These are phyloP conservation scores for Phyllosticta citribraziliensis DNA, from an alignment of 2,329 filamentous ascomycete genomes.

Conservation along the genomic window DNA sequence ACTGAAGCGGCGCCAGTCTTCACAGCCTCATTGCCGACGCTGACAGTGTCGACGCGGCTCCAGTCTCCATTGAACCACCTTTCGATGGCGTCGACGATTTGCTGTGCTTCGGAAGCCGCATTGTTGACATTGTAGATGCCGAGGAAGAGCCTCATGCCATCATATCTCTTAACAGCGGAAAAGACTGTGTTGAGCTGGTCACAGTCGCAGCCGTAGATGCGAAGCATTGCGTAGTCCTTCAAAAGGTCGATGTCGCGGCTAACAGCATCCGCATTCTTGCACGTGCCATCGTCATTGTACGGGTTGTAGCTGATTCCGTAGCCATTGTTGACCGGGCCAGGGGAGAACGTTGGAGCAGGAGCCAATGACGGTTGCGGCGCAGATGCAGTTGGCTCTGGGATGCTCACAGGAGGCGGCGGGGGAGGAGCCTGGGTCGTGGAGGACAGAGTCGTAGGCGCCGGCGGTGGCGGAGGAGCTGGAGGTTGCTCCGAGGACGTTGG, in stretches of 20 bases:
- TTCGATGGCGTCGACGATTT: slow-evolving; percentile 48
- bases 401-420: not conserved
- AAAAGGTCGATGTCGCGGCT: slow-evolving; percentile 52
- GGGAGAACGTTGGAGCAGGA: not conserved
- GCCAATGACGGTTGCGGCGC: not conserved
- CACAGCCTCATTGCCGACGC: slow-evolving; percentile 73
- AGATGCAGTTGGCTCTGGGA: not conserved
- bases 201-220: slow-evolving; percentile 75
- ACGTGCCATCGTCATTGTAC: slow-evolving; percentile 27
- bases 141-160: slow-evolving; percentile 59
- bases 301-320: slow-evolving; percentile 8
- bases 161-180: slow-evolving; percentile 48
- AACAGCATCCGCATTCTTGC: slow-evolving; percentile 58
- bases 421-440: not conserved
- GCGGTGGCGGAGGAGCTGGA: not conserved
- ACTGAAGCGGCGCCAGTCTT: slow-evolving; percentile 40
- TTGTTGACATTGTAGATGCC: slow-evolving; percentile 51
- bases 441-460: not conserved
- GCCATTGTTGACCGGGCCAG: not conserved
- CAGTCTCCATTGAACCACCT: slow-evolving; percentile 45
- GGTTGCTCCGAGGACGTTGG: not conserved
- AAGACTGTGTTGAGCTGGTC: slow-evolving; percentile 55
- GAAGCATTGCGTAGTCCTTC: slow-evolving; percentile 53
- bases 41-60: slow-evolving; percentile 59
- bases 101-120: slow-evolving; percentile 43